phyloP scores from a whole-genome alignment of 169 alveolate species.

The Eimeria praecox region DNA sequence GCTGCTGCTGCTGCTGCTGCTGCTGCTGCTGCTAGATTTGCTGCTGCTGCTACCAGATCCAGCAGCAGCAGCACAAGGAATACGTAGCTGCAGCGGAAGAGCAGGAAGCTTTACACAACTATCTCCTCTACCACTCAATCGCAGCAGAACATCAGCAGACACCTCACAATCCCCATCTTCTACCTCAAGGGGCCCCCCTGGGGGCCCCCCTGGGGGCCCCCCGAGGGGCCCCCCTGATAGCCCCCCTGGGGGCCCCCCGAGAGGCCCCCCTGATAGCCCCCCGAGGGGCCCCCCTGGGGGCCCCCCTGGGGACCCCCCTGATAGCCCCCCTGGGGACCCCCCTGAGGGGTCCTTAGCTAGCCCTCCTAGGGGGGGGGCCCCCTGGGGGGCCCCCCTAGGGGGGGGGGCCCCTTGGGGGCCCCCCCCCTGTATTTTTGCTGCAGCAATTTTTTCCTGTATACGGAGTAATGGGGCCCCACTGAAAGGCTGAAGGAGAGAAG shows the following conservation, averaged over 20 bases:
- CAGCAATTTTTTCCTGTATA: background rate
- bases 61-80: background rate
- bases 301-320: background rate
- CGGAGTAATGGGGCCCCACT: slow-evolving; percentile 14
- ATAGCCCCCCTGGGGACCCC: no score
- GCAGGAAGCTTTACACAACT: background rate
- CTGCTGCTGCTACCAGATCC: background rate
- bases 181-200: no score
- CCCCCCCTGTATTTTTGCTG: background rate
- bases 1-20: slow-evolving; percentile 42
- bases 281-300: background rate
- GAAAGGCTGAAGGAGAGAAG: slow-evolving; percentile 73
- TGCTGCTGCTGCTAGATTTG: background rate
- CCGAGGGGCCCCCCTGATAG: no score
- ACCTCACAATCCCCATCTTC: background rate
- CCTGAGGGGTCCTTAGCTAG: no score
- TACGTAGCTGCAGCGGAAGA: slow-evolving; percentile 13
- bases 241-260: background rate
- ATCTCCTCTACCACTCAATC: background rate
- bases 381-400: background rate
- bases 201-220: background rate
- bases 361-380: background rate
- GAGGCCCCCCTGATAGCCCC: background rate
- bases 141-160: background rate
- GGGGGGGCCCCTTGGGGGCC: background rate